phyloP scores from a whole-genome alignment of 2,329 filamentous ascomycete genomes.

The Dryadomyces quercus-mongolicae region DNA sequence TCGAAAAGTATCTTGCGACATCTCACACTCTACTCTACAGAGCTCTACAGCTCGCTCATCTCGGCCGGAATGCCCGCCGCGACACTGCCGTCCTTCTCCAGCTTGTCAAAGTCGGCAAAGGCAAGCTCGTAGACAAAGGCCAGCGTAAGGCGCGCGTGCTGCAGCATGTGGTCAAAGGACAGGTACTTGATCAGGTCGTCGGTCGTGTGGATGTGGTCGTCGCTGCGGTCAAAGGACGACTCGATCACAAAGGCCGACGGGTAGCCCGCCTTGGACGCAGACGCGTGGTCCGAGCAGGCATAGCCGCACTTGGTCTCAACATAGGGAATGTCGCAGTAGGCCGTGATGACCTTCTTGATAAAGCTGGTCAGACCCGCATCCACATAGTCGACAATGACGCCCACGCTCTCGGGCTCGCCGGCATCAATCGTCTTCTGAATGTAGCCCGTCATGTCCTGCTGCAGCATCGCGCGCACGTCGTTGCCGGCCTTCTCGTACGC shows the following conservation, averaged over 20 bases:
- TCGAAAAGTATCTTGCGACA: no score
- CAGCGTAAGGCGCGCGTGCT: constrained; percentile 43
- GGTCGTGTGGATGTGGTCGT: constrained; percentile 62
- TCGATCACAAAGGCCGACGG: constrained; percentile 54
- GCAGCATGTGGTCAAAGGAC: constrained; percentile 52
- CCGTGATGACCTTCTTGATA: constrained; percentile 77
- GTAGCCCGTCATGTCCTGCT: constrained; percentile 97
- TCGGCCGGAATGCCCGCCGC: neutral
- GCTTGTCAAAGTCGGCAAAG: constrained; percentile 21
- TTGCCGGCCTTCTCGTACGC: constrained; percentile 61
- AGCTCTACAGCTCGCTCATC: constrained; percentile 14
- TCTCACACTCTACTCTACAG: no score
- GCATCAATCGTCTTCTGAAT: constrained; percentile 72
- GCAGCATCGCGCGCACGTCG: constrained; percentile 89
- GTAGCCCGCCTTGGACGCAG: constrained; percentile 53
- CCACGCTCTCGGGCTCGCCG: constrained; percentile 72
- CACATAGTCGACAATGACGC: constrained; percentile 87
- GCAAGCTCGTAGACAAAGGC: constrained; percentile 35
- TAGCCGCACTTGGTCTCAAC: constrained; percentile 40
- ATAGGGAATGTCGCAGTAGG: constrained; percentile 68
- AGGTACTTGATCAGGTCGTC: constrained; percentile 60
- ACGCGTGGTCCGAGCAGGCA: constrained; percentile 57
- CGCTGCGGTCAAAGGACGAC: constrained; percentile 44
- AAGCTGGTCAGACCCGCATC: constrained; percentile 73
- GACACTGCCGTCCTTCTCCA: constrained; percentile 11